phyloP scores from a whole-genome alignment of 495 filamentous ascomycete species.

The Penicillium bovifimosum region DNA sequence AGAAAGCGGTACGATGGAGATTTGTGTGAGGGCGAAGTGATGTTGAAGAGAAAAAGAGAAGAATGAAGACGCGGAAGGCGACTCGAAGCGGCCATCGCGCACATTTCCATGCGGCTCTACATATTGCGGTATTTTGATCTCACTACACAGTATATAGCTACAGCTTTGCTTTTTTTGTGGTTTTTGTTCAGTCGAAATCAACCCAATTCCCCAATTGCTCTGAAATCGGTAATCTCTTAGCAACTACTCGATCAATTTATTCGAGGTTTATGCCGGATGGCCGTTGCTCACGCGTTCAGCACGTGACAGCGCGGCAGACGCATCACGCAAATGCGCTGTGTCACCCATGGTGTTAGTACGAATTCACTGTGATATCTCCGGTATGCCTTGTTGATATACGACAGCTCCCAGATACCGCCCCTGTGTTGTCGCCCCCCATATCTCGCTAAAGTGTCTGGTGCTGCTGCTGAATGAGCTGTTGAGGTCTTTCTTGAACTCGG shows the following conservation, averaged over 20 bases:
- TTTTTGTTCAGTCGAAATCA: neutral
- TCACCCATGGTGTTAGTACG: neutral
- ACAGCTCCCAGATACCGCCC: neutral
- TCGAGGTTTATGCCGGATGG: neutral
- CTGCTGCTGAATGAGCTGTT: neutral
- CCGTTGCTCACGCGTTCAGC: neutral
- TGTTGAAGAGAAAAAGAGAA: conserved; percentile 12
- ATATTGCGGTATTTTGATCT: neutral
- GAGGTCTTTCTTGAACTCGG: neutral
- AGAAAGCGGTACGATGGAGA: conserved; percentile 7
- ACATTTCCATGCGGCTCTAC: conserved; percentile 7
- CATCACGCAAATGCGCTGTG: neutral
- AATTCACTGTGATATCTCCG: neutral
- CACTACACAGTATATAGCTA: neutral
- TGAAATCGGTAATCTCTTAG: too few species aligned
- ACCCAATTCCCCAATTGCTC: too few species aligned
- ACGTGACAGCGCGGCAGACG: conserved; percentile 1
- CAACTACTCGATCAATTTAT: neutral
- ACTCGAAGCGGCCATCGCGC: conserved; percentile 15
- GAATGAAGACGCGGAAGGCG: conserved; percentile 10
- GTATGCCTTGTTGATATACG: neutral
- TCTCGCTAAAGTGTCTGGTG: neutral
- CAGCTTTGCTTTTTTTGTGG: neutral
- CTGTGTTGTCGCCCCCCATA: neutral
- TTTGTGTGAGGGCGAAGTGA: conserved; percentile 2